Percentiles rank a stretch among this genome's conserved stretches.
These are phyloP conservation scores for Elaeis oleifera DNA, from an alignment of 202 grass and related monocot genomes.

Conservation along the genomic window DNA sequence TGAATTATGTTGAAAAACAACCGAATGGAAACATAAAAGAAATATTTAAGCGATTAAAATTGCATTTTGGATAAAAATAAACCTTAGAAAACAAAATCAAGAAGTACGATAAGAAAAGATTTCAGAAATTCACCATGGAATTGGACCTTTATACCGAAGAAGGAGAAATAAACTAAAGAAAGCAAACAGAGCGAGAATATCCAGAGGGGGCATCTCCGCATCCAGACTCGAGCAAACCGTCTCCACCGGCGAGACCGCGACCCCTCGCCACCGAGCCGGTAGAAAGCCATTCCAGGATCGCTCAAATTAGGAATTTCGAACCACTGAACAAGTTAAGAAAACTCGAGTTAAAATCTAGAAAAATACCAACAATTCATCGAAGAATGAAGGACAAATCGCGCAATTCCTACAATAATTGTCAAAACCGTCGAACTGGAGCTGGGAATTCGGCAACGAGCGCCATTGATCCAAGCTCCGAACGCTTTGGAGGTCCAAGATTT, in stretches of 20 bases:
- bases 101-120: background rate
- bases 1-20: too few species aligned
- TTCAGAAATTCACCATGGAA: slow-evolving; percentile 44
- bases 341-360: too few species aligned
- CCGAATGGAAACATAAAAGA: too few species aligned
- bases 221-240: slow-evolving; percentile 4
- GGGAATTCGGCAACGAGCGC: too few species aligned
- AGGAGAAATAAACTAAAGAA: slow-evolving; percentile 48
- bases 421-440: too few species aligned
- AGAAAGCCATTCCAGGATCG: slow-evolving; percentile 1
- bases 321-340: too few species aligned
- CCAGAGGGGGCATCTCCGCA: slow-evolving; percentile 33
- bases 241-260: slow-evolving; percentile 19
- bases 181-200: slow-evolving; percentile 37
- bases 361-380: too few species aligned
- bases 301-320: background rate
- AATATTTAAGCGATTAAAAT: background rate
- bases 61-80: background rate
- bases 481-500: too few species aligned
- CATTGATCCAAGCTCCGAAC: too few species aligned
- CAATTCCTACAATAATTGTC: too few species aligned
- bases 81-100: background rate
- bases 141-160: slow-evolving; percentile 43
- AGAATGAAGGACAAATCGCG: too few species aligned
- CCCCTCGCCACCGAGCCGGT: background rate